phyloP scores from a whole-genome alignment of 1,139 yeast genomes.

The Zygosaccharomyces sapae region DNA sequence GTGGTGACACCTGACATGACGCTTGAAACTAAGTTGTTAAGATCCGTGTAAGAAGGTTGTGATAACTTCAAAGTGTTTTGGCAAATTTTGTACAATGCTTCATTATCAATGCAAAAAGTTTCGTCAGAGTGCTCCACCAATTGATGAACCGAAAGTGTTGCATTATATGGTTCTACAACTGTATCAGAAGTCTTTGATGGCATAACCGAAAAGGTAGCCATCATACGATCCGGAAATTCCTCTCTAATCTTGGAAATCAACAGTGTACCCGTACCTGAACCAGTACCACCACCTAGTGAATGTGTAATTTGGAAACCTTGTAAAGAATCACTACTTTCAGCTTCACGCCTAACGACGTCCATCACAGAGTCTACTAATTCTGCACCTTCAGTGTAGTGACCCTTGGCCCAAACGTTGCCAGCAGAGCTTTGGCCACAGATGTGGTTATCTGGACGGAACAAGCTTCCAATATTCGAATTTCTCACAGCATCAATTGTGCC shows the following conservation, averaged over 20 bases:
- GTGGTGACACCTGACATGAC: constrained; percentile 91
- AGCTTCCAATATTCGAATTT: constrained; percentile 69
- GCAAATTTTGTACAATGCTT: constrained; percentile 85
- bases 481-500: constrained; percentile 86
- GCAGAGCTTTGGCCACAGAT: constrained; percentile 89
- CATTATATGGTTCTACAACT: constrained; percentile 91
- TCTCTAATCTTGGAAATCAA: constrained; percentile 76
- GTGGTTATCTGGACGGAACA: constrained; percentile 87
- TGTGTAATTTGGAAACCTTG: constrained; percentile 95
- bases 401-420: constrained; percentile 95
- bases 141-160: constrained; percentile 88
- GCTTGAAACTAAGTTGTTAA: constrained; percentile 76
- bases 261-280: constrained; percentile 92
- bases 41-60: constrained; percentile 73
- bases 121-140: constrained; percentile 86
- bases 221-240: constrained; percentile 91
- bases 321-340: constrained; percentile 85
- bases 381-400: constrained; percentile 94
- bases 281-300: constrained; percentile 95
- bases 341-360: constrained; percentile 89
- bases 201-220: constrained; percentile 89
- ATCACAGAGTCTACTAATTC: constrained; percentile 84
- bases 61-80: constrained; percentile 76
- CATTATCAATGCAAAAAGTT: constrained; percentile 92
- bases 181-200: constrained; percentile 90